Evolutionary conservation across 164 flowering plant genomes (phyloP).

Genomic region (Nymphaea thermarum): DNA sequence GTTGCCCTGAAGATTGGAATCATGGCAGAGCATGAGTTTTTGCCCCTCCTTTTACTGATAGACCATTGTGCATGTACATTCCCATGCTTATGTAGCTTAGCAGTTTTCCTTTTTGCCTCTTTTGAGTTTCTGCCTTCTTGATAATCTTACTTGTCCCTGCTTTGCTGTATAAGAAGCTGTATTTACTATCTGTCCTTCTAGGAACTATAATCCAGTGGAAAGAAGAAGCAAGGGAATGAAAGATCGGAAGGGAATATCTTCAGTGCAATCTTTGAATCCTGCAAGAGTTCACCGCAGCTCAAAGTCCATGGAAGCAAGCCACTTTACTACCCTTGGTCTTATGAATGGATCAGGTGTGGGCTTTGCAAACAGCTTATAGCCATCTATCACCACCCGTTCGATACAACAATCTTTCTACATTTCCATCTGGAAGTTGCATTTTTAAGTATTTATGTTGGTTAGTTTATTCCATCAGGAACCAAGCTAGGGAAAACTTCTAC

Average conservation of each 20-base stretch:
- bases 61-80: too few species aligned
- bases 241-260: conserved; percentile 17
- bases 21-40: too few species aligned
- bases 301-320: conserved; percentile 60
- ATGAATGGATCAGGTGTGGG: conserved; percentile 17
- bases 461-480: background rate
- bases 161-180: too few species aligned
- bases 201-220: conserved; percentile 85
- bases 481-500: conserved; percentile 27
- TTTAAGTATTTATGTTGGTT: background rate
- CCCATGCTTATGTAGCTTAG: too few species aligned
- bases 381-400: background rate
- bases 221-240: conserved; percentile 69
- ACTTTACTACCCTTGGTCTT: conserved; percentile 18
- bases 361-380: conserved; percentile 22
- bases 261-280: background rate
- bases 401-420: background rate
- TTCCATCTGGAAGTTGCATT: background rate
- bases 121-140: too few species aligned
- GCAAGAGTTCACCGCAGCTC: conserved; percentile 34
- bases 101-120: too few species aligned
- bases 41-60: too few species aligned
- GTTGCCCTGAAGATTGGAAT: too few species aligned
- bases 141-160: too few species aligned
- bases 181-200: conserved; percentile 5